Conservation (phyloP, 2,329 filamentous ascomycete species). For the Scopulariopsis brevicaulis region DNA sequence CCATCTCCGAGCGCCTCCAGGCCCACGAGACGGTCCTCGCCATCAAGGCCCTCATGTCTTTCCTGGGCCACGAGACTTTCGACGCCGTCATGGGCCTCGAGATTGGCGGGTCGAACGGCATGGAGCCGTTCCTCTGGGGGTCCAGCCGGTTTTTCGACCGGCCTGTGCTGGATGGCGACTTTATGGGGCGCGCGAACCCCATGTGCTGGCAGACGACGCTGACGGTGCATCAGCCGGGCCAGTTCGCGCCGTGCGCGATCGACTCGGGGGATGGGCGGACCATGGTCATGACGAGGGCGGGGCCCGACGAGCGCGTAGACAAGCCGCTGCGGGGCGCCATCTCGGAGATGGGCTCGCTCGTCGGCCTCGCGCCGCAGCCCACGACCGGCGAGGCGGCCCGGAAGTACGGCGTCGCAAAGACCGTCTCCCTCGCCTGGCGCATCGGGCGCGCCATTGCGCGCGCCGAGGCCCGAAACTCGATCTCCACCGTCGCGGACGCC, state of each 20-base stretch:
- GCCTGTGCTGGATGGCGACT: constrained; percentile 40
- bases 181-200: constrained; percentile 29
- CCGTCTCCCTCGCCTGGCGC: constrained; percentile 12
- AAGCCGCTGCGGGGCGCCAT: constrained; percentile 25
- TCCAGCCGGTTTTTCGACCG: constrained; percentile 38
- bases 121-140: constrained; percentile 45
- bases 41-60: constrained; percentile 19
- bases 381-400: constrained; percentile 22
- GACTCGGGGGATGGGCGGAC: constrained; percentile 31
- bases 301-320: constrained; percentile 13
- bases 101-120: constrained; percentile 54
- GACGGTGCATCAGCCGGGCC: constrained; percentile 24
- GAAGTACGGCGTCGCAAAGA: constrained; percentile 7
- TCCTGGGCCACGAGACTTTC: constrained; percentile 32
- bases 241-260: constrained; percentile 29
- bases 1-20: constrained; percentile 46
- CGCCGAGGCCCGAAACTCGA: constrained; percentile 26
- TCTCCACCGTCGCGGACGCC: constrained; percentile 25
- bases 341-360: constrained; percentile 23
- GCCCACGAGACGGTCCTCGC: constrained; percentile 24
- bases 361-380: constrained; percentile 19
- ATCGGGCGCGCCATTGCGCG: constrained; percentile 38
- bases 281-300: constrained; percentile 26
- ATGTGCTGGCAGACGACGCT: constrained; percentile 16
- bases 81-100: constrained; percentile 49